Conservation (phyloP, 805 yeast species). For the Starmerella tilneyi region DNA sequence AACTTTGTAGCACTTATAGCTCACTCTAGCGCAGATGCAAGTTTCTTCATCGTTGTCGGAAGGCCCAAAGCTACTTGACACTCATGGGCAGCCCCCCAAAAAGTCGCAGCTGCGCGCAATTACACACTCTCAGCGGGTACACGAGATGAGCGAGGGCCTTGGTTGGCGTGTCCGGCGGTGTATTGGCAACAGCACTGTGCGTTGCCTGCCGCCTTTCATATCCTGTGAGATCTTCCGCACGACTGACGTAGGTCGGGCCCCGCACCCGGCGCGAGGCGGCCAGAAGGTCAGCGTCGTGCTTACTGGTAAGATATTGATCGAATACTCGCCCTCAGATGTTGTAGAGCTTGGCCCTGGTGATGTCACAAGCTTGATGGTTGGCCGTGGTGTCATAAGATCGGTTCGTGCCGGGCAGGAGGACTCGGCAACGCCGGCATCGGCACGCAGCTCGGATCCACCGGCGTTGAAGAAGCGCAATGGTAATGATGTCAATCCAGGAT, state of each 20-base stretch:
- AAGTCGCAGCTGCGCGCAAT: constrained; percentile 11
- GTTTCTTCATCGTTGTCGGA: no score
- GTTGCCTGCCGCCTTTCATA: constrained; percentile 25
- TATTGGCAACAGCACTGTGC: constrained; percentile 16
- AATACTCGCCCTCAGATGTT: constrained; percentile 20
- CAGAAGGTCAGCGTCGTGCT: constrained; percentile 21
- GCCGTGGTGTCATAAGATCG: constrained; percentile 22
- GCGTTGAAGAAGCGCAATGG: background rate
- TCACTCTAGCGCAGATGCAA: no score
- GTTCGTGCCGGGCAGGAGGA: constrained; percentile 8
- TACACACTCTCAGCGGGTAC: constrained; percentile 13
- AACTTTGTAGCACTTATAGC: no score
- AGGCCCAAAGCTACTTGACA: no score
- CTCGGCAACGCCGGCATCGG: no score
- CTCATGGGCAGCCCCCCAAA: no score
- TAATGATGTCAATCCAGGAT: background rate
- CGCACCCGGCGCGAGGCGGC: constrained; percentile 24
- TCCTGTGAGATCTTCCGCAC: constrained; percentile 22
- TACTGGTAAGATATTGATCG: constrained; percentile 16
- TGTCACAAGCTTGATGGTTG: constrained; percentile 23
- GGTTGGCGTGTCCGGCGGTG: constrained; percentile 17
- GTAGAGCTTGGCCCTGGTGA: constrained; percentile 22
- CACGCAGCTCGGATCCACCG: background rate
- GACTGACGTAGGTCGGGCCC: constrained; percentile 21
- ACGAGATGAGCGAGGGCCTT: constrained; percentile 19